Evolutionary conservation across 805 yeast genomes (phyloP), one percentile per base, ranked within the genome.

Genomic region (Groenewaldozyma salmanticensis): DNA sequence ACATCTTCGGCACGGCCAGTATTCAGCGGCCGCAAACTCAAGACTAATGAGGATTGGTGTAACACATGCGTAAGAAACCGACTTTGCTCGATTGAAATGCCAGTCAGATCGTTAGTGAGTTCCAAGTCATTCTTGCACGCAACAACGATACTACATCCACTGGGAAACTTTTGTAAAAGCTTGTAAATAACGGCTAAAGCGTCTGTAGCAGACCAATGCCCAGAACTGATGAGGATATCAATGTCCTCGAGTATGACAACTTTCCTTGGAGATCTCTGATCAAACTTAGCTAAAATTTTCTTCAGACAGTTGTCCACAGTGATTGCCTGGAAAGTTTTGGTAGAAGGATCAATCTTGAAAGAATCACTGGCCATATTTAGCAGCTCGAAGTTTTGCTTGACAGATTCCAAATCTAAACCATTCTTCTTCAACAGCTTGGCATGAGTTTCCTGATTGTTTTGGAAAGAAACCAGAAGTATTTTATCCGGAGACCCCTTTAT

Each of bases 1-100:
- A 83, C 72, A 55, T 86, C 95, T 35, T 72, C 74, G 0, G 95
- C 94, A 50, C 85, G 68, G 0, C 95, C 95, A 0, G 95, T 84
- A 2, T 72, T 67, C 44, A 86, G 62, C 1, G 94, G 87, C 51
- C 74, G 71, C 27, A 85, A 54, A 17, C 70, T 65, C n/a, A 85
- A 48, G 31, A 75, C 65, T 33, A 76, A 45, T 24, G 67, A 65
- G 0, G 83, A 65, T 42, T 71, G 67, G 50, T 77, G 76, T 17
- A 71, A 55, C 18, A 76, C 46, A 42, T 69, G 70, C 2, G 65
- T 58, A 19, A 74, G 53, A 47, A 77, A 71, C 31, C 71, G 73
- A 0, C 74, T 57, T 16, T 67, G 64, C 44, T 69, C 44, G 16
- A 33, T 29, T 4, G 67, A 54, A 57, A 71, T 32, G 50, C 61